Evolutionary conservation across 2,329 filamentous ascomycete genomes (phyloP), one percentile per base, ranked within the genome.

Genomic region (Beauveria rudraprayagi): DNA sequence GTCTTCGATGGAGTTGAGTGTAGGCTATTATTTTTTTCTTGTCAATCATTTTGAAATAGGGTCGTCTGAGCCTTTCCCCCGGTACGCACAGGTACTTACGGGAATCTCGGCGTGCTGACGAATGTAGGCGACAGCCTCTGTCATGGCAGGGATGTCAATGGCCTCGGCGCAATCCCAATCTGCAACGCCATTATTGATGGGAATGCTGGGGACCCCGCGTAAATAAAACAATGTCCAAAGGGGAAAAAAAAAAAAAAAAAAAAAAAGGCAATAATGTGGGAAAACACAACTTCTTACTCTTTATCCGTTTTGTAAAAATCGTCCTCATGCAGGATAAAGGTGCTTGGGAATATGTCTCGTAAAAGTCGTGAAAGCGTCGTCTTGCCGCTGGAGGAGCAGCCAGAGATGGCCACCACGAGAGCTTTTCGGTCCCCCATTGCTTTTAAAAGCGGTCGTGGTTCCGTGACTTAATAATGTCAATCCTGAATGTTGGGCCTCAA

Each of bases 81-180:
- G 11, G 11, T 44, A 2, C 22, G 26, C 26, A 51, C 40, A 47
- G 22, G 22, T 50, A 76, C 81, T 74, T 70, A 86, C 85, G 52
- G 85, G 85, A 69, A 86, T 83, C 16, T 77, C 77, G 60, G 91
- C 92, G 47, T 89, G 78, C 41, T 80, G 66, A 52, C 84, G 86
- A 67, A 97, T 89, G 69, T 94, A 83, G 47, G 77, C 69, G 7
- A 99, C 80, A 0, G 90, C 83, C 5, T 80, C 75, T 17, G 82
- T 78, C 71, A 97, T 86, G 56, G 82, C 81, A 0, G 82, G 77
- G 30, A 96, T 80, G 66, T 92, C 83, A 60, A 99, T 78, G 9
- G 92, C 82, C 65, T 87, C 89, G 17, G 90, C 79, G 68, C 92
- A 96, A 74, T 99, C 94, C 93, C 94, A 97, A 76, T 99, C 92